Percentiles rank a stretch among this genome's conserved stretches.
Conservation (phyloP, 768 basidiomycete genomes). For the Nidularia pulvinata region DNA sequence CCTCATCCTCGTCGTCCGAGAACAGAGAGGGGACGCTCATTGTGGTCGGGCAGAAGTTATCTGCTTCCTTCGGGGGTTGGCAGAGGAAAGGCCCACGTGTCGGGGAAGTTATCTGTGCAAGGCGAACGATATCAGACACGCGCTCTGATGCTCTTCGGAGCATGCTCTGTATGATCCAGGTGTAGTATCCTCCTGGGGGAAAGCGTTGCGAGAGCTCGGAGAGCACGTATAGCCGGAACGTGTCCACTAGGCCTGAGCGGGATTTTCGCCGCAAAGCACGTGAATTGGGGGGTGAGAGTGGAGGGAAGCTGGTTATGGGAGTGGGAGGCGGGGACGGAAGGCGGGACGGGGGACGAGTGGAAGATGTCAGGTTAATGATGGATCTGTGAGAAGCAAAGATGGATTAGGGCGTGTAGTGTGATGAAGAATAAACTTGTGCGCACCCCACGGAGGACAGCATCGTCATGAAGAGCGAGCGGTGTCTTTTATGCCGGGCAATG, state of each 20-base stretch:
- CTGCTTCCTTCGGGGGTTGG: constrained; percentile 10
- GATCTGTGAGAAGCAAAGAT: constrained; percentile 14
- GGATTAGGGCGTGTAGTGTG: constrained; percentile 1
- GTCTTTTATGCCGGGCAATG: constrained; percentile 51
- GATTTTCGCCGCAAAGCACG: constrained; percentile 53
- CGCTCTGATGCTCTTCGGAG: constrained; percentile 42
- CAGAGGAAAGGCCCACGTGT: not conserved
- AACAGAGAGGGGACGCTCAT: constrained; percentile 27
- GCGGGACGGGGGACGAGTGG: constrained; percentile 21
- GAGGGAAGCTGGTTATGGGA: constrained; percentile 9
- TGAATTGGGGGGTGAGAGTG: constrained; percentile 20
- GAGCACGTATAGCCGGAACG: constrained; percentile 63
- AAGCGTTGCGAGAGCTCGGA: constrained; percentile 42
- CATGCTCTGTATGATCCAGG: constrained; percentile 56
- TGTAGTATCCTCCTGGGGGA: constrained; percentile 40
- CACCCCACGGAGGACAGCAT: constrained; percentile 53
- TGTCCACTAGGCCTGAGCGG: constrained; percentile 66
- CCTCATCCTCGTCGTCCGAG: constrained; percentile 39
- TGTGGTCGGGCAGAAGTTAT: constrained; percentile 25
- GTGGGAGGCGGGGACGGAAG: constrained; percentile 21
- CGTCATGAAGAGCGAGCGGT: constrained; percentile 69
- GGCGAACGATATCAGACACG: constrained; percentile 32
- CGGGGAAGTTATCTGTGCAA: not conserved
- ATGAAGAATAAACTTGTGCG: constrained; percentile 9
- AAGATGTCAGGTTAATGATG: constrained; percentile 24